phyloP scores from a whole-genome alignment of 2,329 filamentous ascomycete genomes.

The Apiospora sp. region DNA sequence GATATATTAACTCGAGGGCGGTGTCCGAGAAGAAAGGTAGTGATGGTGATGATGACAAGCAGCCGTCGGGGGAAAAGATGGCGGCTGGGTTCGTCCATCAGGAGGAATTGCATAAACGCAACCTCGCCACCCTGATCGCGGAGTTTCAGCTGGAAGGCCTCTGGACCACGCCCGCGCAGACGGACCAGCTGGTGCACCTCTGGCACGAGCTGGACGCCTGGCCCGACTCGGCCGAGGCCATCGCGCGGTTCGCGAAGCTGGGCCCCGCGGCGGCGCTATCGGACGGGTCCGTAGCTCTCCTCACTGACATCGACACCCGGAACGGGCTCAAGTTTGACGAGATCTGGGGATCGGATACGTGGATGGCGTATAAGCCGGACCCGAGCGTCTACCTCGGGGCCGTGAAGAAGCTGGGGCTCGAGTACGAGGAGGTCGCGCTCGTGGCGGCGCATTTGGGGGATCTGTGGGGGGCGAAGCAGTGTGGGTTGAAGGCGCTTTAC shows the following conservation, averaged over 20 bases:
- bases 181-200: constrained; percentile 60
- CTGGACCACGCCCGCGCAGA: constrained; percentile 62
- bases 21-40: constrained; percentile 37
- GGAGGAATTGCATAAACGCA: constrained; percentile 65
- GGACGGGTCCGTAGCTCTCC: constrained; percentile 65
- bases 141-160: constrained; percentile 57
- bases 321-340: constrained; percentile 60
- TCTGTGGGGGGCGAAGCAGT: constrained; percentile 63
- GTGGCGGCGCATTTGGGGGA: constrained; percentile 68
- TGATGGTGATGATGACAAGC: constrained; percentile 24
- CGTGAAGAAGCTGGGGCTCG: constrained; percentile 55
- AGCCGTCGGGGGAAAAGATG: constrained; percentile 28
- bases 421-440: constrained; percentile 62
- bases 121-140: constrained; percentile 56
- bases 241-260: constrained; percentile 53
- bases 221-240: constrained; percentile 58
- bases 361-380: constrained; percentile 68
- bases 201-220: constrained; percentile 69
- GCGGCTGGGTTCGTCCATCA: constrained; percentile 57
- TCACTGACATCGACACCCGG: constrained; percentile 59
- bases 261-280: constrained; percentile 64
- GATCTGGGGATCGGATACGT: constrained; percentile 64
- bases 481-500: constrained; percentile 66
- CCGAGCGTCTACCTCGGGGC: constrained; percentile 65
- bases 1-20: constrained; percentile 54